phyloP scores from a whole-genome alignment of 2,329 filamentous ascomycete species.

The Xenoacremonium recifei region DNA sequence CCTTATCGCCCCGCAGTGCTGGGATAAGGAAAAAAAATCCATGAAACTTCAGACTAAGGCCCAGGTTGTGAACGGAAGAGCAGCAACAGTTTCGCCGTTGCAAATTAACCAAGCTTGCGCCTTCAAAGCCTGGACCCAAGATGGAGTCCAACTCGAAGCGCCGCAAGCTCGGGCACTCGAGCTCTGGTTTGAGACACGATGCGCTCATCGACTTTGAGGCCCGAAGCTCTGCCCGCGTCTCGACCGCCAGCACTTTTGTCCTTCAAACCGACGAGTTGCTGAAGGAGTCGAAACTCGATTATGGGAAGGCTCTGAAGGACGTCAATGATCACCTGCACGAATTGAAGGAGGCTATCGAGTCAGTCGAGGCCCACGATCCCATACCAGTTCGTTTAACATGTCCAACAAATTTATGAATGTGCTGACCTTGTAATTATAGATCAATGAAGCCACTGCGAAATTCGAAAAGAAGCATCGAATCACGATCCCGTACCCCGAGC shows the following conservation, averaged over 20 bases:
- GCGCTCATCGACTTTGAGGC: constrained; percentile 41
- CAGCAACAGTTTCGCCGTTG: background rate
- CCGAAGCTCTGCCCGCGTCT: constrained; percentile 37
- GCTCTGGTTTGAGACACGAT: constrained; percentile 31
- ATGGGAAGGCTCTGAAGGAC: constrained; percentile 45
- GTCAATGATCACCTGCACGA: constrained; percentile 50
- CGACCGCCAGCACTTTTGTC: constrained; percentile 54
- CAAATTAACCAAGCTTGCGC: background rate
- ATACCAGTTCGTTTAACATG: constrained; percentile 43
- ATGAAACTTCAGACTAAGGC: constrained; percentile 4
- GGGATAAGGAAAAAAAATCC: constrained; percentile 10
- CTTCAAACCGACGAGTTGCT: constrained; percentile 60
- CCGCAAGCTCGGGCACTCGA: constrained; percentile 45
- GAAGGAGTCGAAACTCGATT: constrained; percentile 53
- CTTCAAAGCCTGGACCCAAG: too few relatives aligned
- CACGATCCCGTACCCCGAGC: constrained; percentile 80
- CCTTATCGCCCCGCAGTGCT: constrained; percentile 27
- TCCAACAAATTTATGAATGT: too few relatives aligned
- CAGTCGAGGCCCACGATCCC: constrained; percentile 47
- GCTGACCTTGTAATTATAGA: too few relatives aligned
- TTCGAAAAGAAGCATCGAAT: constrained; percentile 68
- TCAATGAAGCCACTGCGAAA: constrained; percentile 64
- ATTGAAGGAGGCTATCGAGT: constrained; percentile 53
- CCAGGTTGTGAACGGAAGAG: constrained; percentile 13
- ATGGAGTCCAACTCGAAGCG: constrained; percentile 51